A percentile compares a stretch with the other conserved stretches of the same genome.
phyloP scores from a whole-genome alignment of 75 land plant genomes.

The Azolla pinnata region DNA sequence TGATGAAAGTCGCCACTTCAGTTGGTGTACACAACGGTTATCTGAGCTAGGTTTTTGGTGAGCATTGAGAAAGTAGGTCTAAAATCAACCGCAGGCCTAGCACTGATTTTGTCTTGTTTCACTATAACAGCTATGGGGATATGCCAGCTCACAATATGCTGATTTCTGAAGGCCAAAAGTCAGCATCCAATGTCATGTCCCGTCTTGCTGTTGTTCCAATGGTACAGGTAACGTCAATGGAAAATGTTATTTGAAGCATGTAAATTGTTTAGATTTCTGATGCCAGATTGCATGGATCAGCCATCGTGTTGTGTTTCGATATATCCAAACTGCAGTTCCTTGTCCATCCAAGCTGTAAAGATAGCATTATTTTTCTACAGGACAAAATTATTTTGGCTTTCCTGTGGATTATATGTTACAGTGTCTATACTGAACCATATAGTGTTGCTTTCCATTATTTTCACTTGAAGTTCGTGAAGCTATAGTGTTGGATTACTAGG shows the following conservation, averaged over 20 bases:
- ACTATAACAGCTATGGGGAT: conserved; percentile 63
- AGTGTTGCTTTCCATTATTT: too few species aligned
- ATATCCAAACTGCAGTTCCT: too few species aligned
- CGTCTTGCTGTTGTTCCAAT: conserved; percentile 83
- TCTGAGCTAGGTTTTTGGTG: conserved; percentile 81
- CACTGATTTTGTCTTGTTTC: not conserved
- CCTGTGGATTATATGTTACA: too few species aligned
- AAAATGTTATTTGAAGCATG: not conserved
- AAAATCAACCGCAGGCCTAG: not conserved
- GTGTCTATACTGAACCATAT: too few species aligned
- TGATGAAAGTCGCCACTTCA: conserved; percentile 88
- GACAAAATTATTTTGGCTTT: too few species aligned
- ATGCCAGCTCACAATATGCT: conserved; percentile 90
- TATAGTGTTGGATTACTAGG: too few species aligned
- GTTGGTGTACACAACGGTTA: conserved; percentile 84
- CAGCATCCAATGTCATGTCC: conserved; percentile 67
- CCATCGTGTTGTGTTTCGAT: too few species aligned
- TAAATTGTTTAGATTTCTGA: not conserved
- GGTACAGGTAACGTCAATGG: conserved; percentile 96
- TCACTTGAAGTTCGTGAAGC: too few species aligned
- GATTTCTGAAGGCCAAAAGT: conserved; percentile 76
- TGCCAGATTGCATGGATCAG: not conserved
- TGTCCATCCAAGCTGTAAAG: too few species aligned
- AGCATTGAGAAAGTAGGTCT: not conserved
- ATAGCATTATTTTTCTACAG: too few species aligned